Evolutionary conservation across 768 basidiomycete species (phyloP), one percentile per base, ranked within the genome.

Genomic region (Termitomyces sp.): DNA sequence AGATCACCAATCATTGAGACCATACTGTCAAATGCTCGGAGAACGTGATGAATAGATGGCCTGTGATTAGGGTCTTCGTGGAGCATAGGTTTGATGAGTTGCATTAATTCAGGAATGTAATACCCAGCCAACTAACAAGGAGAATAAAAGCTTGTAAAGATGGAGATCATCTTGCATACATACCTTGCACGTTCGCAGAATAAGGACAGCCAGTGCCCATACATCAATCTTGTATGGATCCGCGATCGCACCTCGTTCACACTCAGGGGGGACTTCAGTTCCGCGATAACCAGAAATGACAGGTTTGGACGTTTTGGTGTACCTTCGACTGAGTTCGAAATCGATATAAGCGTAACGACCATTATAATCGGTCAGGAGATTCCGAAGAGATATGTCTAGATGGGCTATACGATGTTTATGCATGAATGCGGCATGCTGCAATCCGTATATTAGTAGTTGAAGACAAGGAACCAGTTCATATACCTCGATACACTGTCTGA

Each of bases 181-280:
- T 70, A 87, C 89, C 73, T 88, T 81, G 74, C 83, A 86, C 42
- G 82, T 82, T 22, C 83, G 80, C 42, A 88, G 68, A 30, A 91
- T 81, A 4, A 89, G 74, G 16, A 87, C 74, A 20, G 77, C 89
- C 32, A 89, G 70, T 14, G 87, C 86, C 86, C 88, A 91, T 2
- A 91, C 79, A 65, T 91, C 89, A 8, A 88, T 72, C 71, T 88
- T 89, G 67, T 82, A 90, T 4, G 88, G 85, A 68, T 89, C 80
- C 39, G 68, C 65, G 51, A 65, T 68, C 44, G 76, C 79, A 20
- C 78, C 79, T 22, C 69, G 66, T 63, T 85, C 88, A 49, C 82
- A 80, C 69, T 91, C 89, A 13, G 89, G 89, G 20, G 89, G 86
- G 12, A 86, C 65, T 57, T 91, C 89, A 20, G 88, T 87, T 22